These are phyloP conservation scores for Verticillium alfalfae DNA, from an alignment of 2,329 filamentous ascomycete genomes.

Conservation along the genomic window DNA sequence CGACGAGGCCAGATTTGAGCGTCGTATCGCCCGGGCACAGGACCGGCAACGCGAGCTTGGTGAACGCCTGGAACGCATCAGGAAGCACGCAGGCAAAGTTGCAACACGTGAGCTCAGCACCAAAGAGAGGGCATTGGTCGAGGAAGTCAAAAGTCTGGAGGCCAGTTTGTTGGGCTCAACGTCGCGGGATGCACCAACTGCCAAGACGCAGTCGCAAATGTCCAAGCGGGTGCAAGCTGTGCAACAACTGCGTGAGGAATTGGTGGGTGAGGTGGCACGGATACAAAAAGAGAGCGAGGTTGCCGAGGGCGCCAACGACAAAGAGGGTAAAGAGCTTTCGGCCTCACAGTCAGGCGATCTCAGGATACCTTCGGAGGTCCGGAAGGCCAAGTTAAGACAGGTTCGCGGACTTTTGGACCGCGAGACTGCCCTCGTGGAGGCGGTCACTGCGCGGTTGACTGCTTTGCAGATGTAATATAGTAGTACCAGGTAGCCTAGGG, in stretches of 20 bases:
- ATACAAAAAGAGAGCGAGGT: constrained; percentile 22
- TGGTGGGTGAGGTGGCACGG: constrained; percentile 45
- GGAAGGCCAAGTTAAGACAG: constrained; percentile 57
- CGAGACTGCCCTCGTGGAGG: constrained; percentile 64
- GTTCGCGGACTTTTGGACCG: constrained; percentile 59
- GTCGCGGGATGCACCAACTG: neutral
- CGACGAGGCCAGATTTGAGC: constrained; percentile 52
- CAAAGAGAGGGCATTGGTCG: constrained; percentile 39
- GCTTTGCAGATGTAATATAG: constrained; percentile 33
- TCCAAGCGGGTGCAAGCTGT: constrained; percentile 55
- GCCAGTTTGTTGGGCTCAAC: constrained; percentile 31
- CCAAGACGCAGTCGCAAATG: constrained; percentile 32
- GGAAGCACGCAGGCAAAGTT: constrained; percentile 34
- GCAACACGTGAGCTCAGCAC: constrained; percentile 35
- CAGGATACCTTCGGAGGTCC: constrained; percentile 54
- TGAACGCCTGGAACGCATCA: constrained; percentile 54
- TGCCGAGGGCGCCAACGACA: constrained; percentile 12
- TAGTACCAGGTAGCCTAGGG: neutral
- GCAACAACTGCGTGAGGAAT: constrained; percentile 44
- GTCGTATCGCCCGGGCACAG: constrained; percentile 49
- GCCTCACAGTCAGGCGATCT: constrained; percentile 32
- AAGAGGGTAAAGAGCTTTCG: constrained; percentile 15
- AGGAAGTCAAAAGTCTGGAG: constrained; percentile 50
- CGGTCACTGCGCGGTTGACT: constrained; percentile 57
- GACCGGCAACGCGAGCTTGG: constrained; percentile 51